phyloP scores from a whole-genome alignment of 1,139 yeast genomes.

The Lodderomyces oxycetoniae region DNA sequence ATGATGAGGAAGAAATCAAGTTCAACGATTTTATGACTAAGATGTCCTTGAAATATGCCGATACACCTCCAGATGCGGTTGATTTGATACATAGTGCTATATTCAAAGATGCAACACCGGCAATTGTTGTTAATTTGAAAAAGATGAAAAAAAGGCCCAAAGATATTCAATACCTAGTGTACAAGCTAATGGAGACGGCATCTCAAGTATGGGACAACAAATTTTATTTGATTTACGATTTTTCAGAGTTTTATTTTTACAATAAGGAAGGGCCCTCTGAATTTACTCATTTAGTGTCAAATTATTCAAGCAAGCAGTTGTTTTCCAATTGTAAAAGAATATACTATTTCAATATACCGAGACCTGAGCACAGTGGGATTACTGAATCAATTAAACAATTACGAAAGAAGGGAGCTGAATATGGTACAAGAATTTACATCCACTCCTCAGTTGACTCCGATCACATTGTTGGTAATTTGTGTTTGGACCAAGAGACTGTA shows the following conservation, averaged over 20 bases:
- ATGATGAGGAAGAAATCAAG: slow-evolving; percentile 35
- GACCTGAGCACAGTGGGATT: slow-evolving; percentile 34
- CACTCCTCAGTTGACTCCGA: slow-evolving; percentile 47
- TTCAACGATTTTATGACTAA: slow-evolving; percentile 73
- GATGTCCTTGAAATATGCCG: slow-evolving; percentile 53
- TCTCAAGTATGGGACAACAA: slow-evolving; percentile 72
- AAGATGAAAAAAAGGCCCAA: slow-evolving; percentile 38
- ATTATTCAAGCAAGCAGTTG: slow-evolving; percentile 47
- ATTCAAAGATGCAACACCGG: slow-evolving; percentile 69
- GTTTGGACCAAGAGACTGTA: slow-evolving; percentile 41
- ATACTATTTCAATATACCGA: slow-evolving; percentile 60
- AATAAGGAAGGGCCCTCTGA: slow-evolving; percentile 16
- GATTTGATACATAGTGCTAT: slow-evolving; percentile 60
- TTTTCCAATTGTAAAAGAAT: slow-evolving; percentile 51
- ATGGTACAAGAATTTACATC: slow-evolving; percentile 25
- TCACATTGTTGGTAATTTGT: slow-evolving; percentile 44
- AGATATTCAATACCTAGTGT: slow-evolving; percentile 56
- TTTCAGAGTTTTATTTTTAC: slow-evolving; percentile 50
- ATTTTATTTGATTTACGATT: slow-evolving; percentile 61
- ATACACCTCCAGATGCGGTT: slow-evolving; percentile 32
- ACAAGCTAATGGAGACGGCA: slow-evolving; percentile 61
- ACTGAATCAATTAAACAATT: slow-evolving; percentile 20
- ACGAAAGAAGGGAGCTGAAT: slow-evolving; percentile 13
- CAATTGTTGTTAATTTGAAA: slow-evolving; percentile 52
- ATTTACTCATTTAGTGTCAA: slow-evolving; percentile 29